Conservation (phyloP, 2,329 filamentous ascomycete genomes). For the Hypoxylon sp. region DNA sequence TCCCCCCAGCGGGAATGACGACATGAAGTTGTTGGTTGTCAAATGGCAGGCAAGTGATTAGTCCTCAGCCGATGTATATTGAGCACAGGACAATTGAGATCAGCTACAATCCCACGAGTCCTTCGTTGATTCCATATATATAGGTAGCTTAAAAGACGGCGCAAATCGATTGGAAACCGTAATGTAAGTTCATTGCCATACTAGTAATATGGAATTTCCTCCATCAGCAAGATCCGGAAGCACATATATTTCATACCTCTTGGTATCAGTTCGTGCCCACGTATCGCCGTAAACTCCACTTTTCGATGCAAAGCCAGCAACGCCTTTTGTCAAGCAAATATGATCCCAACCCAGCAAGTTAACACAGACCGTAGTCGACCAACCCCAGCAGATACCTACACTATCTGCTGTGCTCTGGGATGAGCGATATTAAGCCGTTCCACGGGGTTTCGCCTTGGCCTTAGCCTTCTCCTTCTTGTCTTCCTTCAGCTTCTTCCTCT, state of each 20-base stretch:
- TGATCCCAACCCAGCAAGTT: conserved; percentile 16
- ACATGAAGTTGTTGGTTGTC: no score
- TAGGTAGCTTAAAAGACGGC: neutral
- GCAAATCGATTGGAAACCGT: conserved; percentile 7
- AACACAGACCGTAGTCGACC: neutral
- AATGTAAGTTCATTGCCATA: conserved; percentile 8
- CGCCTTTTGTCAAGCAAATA: conserved; percentile 42
- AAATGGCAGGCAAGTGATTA: neutral
- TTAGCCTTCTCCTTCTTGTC: conserved; percentile 97
- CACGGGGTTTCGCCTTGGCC: conserved; percentile 87
- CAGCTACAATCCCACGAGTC: neutral
- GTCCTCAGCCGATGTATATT: neutral
- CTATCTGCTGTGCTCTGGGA: neutral
- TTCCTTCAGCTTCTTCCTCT: conserved; percentile 95
- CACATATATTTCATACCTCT: conserved; percentile 27
- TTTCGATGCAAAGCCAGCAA: conserved; percentile 43
- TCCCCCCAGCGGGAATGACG: no score
- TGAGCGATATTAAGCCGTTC: conserved; percentile 51
- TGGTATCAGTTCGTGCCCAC: conserved; percentile 39
- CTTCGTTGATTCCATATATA: neutral
- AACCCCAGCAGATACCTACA: neutral
- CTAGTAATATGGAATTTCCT: conserved; percentile 6
- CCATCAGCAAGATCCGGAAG: conserved; percentile 29
- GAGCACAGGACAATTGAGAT: neutral
- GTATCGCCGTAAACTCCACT: conserved; percentile 46